Evolutionary conservation across 352 stramenopile species (phyloP).

Genomic region (Phytophthora pinifolia): DNA sequence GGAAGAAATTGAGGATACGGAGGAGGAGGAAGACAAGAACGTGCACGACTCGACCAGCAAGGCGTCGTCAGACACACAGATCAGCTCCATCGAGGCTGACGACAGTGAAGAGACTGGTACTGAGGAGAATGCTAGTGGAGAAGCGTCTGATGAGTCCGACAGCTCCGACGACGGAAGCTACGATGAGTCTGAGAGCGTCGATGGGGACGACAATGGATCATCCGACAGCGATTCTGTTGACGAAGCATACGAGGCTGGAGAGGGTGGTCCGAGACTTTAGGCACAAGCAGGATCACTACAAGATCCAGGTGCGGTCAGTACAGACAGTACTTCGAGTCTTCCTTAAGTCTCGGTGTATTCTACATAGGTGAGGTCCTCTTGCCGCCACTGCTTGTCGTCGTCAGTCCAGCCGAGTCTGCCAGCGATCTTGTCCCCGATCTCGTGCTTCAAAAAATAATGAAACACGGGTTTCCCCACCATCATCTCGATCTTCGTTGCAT

Average conservation of each 20-base stretch:
- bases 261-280: constrained; percentile 9
- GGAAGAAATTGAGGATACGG: constrained; percentile 1
- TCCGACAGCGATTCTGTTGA: constrained; percentile 10
- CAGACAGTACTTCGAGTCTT: constrained; percentile 12
- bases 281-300: not conserved
- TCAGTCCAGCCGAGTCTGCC: constrained; percentile 59
- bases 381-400: constrained; percentile 65
- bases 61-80: not conserved
- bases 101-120: constrained; percentile 8
- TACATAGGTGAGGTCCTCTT: constrained; percentile 67
- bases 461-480: constrained; percentile 72
- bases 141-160: constrained; percentile 2
- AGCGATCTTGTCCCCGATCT: constrained; percentile 58
- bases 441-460: constrained; percentile 61
- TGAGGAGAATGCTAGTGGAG: constrained; percentile 10
- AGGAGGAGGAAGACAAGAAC: not conserved
- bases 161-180: not conserved
- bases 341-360: constrained; percentile 65
- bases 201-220: constrained; percentile 11
- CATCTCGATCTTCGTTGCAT: constrained; percentile 47
- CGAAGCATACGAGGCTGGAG: constrained; percentile 19
- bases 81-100: not conserved
- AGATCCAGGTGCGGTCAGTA: not conserved
- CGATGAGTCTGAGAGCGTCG: not conserved
- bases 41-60: not conserved